Conservation (phyloP, 768 basidiomycete genomes). For the Cubamyces lactineus region DNA sequence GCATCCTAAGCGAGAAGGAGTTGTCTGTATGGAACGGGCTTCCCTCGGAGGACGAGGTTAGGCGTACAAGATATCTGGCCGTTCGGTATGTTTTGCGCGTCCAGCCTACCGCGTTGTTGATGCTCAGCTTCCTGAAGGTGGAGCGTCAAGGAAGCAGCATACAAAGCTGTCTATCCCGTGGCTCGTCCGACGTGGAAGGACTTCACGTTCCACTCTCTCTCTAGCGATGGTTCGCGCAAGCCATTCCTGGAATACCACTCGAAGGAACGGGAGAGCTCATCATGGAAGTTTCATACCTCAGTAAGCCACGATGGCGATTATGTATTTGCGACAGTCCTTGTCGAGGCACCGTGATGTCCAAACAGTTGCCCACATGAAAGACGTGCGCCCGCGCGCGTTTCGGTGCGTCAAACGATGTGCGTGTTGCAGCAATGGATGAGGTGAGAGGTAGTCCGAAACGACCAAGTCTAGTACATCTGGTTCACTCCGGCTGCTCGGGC, state of each 20-base stretch:
- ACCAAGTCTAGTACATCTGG: neutral
- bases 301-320: conserved; percentile 86
- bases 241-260: conserved; percentile 45
- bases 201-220: conserved; percentile 43
- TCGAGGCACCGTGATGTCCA: conserved; percentile 40
- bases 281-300: conserved; percentile 60
- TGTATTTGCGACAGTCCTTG: conserved; percentile 67
- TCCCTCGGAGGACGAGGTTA: conserved; percentile 29
- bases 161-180: conserved; percentile 78
- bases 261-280: conserved; percentile 25
- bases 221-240: conserved; percentile 42
- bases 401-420: no score
- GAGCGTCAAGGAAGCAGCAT: conserved; percentile 84
- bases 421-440: neutral
- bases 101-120: neutral
- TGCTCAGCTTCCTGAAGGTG: conserved; percentile 50
- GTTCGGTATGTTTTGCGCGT: conserved; percentile 58
- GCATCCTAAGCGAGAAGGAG: conserved; percentile 61
- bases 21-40: conserved; percentile 46
- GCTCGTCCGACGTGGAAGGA: conserved; percentile 75
- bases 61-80: conserved; percentile 57
- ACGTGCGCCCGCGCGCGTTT: no score
- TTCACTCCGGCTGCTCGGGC: neutral
- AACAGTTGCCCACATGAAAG: neutral
- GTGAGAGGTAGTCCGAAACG: neutral